Evolutionary conservation across 1,139 yeast species (phyloP).

Genomic region (Diutina catenulata): DNA sequence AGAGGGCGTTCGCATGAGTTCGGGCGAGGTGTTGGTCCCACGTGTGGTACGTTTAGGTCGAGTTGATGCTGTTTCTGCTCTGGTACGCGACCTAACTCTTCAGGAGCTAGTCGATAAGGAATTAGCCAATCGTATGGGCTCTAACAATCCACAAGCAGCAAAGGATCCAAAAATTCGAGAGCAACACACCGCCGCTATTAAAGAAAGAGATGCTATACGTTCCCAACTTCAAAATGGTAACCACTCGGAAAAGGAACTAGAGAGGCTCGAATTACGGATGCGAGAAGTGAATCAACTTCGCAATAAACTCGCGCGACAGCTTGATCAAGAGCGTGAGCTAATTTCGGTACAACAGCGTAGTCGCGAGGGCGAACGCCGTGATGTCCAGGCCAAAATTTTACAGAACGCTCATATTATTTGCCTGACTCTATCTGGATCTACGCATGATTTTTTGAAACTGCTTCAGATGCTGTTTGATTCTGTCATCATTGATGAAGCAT

Average conservation of each 20-base stretch:
- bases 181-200: conserved; percentile 40
- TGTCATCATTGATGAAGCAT: conserved; percentile 96
- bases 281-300: conserved; percentile 47
- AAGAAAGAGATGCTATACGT: conserved; percentile 31
- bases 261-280: conserved; percentile 34
- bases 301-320: conserved; percentile 57
- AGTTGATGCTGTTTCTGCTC: conserved; percentile 74
- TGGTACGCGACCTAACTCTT: conserved; percentile 72
- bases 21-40: conserved; percentile 52
- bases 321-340: conserved; percentile 72
- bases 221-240: conserved; percentile 22
- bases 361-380: conserved; percentile 67
- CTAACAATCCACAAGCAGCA: too few species aligned
- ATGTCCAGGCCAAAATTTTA: conserved; percentile 61
- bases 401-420: conserved; percentile 82
- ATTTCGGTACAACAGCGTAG: conserved; percentile 59
- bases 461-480: conserved; percentile 75
- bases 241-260: conserved; percentile 26
- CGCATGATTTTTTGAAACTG: conserved; percentile 73
- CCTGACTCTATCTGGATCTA: conserved; percentile 88
- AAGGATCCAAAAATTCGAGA: conserved; percentile 38
- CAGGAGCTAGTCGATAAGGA: conserved; percentile 78
- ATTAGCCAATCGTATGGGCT: too few species aligned
- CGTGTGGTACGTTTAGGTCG: conserved; percentile 83
- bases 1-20: conserved; percentile 49